phyloP scores from a whole-genome alignment of 179 eudicot genomes.

The Amaranthus tricolor region DNA sequence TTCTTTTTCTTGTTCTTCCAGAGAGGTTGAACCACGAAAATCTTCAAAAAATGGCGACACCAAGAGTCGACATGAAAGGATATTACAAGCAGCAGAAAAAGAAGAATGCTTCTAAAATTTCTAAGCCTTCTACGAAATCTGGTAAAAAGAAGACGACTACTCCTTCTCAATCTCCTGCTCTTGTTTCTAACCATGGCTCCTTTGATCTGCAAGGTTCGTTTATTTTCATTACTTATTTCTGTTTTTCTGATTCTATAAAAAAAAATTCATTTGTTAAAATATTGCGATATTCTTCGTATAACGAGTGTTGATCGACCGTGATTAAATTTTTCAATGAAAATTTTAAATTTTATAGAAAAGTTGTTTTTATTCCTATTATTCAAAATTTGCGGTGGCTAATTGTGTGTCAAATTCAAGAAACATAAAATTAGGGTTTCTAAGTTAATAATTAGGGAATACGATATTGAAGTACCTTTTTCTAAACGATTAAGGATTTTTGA shows the following conservation, averaged over 20 bases:
- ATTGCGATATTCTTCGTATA: not conserved
- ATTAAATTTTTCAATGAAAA: not conserved
- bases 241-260: not conserved
- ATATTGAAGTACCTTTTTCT: not conserved
- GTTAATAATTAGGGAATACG: not conserved
- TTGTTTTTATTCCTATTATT: too few relatives aligned
- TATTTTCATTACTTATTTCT: not conserved
- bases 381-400: not conserved
- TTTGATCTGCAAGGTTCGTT: constrained; percentile 51
- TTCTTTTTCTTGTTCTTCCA: too few relatives aligned
- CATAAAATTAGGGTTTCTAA: constrained; percentile 14
- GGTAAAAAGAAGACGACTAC: constrained; percentile 26
- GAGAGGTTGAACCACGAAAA: not conserved
- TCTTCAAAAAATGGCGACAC: constrained; percentile 34
- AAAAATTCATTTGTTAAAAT: not conserved
- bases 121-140: constrained; percentile 25
- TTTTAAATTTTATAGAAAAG: too few relatives aligned
- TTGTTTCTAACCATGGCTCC: constrained; percentile 43
- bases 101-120: constrained; percentile 31
- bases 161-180: constrained; percentile 47
- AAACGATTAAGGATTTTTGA: not conserved
- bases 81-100: constrained; percentile 54
- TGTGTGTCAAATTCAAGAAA: not conserved
- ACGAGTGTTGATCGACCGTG: too few relatives aligned
- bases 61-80: constrained; percentile 51